Conservation (phyloP, 2,329 filamentous ascomycete genomes). For the Hypocreales sp. region DNA sequence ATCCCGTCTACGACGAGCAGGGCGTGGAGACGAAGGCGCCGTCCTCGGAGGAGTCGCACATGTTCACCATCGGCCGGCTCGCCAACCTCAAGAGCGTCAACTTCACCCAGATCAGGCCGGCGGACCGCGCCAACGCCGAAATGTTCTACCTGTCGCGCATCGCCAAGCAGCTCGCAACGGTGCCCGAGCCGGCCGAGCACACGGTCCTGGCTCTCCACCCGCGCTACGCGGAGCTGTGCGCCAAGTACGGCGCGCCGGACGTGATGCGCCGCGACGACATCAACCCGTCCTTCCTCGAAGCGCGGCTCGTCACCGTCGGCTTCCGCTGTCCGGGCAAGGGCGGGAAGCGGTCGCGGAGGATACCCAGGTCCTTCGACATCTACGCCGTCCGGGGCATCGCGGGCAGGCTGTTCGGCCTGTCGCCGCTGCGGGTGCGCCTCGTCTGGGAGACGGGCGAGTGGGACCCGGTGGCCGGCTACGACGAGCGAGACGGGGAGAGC, state of each 20-base stretch:
- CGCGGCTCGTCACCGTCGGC: constrained; percentile 54
- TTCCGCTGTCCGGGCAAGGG: constrained; percentile 19
- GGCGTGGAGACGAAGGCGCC: constrained; percentile 26
- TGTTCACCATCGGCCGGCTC: constrained; percentile 71
- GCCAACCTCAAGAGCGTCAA: constrained; percentile 54
- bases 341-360: constrained; percentile 23
- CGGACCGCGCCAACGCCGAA: constrained; percentile 76
- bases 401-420: constrained; percentile 49
- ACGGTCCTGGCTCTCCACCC: constrained; percentile 49
- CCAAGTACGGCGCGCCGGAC: constrained; percentile 56
- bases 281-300: constrained; percentile 70
- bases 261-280: constrained; percentile 41
- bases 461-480: constrained; percentile 57
- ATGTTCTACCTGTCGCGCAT: constrained; percentile 86
- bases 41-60: constrained; percentile 67
- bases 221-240: constrained; percentile 59
- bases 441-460: constrained; percentile 86
- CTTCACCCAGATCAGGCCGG: constrained; percentile 51
- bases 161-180: constrained; percentile 53
- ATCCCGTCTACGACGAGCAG: constrained; percentile 59
- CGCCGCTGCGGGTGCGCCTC: constrained; percentile 49
- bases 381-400: constrained; percentile 72
- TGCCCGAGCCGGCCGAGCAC: constrained; percentile 34
- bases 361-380: constrained; percentile 66
- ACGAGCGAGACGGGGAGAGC: constrained; percentile 39